Evolutionary conservation across 805 yeast species (phyloP).

Genomic region (Saccharomycopsis fermentans): DNA sequence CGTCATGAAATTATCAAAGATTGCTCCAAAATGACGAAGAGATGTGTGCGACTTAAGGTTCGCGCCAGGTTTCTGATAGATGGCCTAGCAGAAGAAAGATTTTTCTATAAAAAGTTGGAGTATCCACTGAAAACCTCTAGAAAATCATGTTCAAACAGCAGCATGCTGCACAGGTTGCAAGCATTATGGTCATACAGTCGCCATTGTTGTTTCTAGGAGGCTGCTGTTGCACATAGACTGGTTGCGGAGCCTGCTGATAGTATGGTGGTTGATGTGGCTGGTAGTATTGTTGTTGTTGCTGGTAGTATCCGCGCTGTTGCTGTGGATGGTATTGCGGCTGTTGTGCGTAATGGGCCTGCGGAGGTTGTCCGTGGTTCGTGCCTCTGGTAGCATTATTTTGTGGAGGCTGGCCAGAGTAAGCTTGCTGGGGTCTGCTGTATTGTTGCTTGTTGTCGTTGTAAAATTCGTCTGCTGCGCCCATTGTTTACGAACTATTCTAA

Average conservation of each 20-base stretch:
- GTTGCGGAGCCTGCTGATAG: slow-evolving; percentile 8
- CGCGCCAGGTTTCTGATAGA: too few species aligned
- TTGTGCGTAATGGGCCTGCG: slow-evolving; percentile 7
- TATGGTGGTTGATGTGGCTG: neutral
- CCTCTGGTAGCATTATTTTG: slow-evolving; percentile 1
- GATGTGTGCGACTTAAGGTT: too few species aligned
- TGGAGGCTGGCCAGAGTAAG: neutral
- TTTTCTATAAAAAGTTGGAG: too few species aligned
- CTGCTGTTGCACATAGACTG: slow-evolving; percentile 12
- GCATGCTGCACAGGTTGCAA: slow-evolving; percentile 17
- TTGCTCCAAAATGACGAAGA: too few species aligned
- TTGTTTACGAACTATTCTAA: too few species aligned
- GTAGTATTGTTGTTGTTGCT: slow-evolving; percentile 4
- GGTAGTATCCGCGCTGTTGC: slow-evolving; percentile 1
- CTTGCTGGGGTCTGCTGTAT: slow-evolving; percentile 8
- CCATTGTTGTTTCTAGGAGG: slow-evolving; percentile 1
- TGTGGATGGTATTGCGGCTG: slow-evolving; percentile 5
- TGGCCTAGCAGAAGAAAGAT: too few species aligned
- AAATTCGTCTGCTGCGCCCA: slow-evolving; percentile 9
- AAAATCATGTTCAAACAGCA: slow-evolving; percentile 16
- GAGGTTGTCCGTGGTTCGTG: slow-evolving; percentile 1
- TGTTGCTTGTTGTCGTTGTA: slow-evolving; percentile 8
- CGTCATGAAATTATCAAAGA: too few species aligned
- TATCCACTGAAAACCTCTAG: neutral
- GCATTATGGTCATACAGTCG: slow-evolving; percentile 14